Evolutionary conservation across 2,329 filamentous ascomycete genomes (phyloP).

Genomic region (Penicillium hesseltinei): DNA sequence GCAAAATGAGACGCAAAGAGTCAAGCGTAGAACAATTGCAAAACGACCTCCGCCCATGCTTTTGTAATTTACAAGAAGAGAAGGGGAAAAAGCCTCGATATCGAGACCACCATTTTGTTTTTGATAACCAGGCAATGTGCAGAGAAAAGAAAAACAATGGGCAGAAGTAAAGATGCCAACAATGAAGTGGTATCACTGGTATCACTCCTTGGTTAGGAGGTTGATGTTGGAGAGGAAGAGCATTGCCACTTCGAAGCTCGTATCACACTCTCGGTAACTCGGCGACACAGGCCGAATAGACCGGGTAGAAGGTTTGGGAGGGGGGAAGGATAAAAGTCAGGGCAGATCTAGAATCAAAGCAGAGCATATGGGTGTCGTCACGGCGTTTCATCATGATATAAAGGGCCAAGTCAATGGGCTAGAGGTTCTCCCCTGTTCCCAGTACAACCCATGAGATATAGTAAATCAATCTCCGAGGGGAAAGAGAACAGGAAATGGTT

Average conservation of each 20-base stretch:
- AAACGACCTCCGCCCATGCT: constrained; percentile 33
- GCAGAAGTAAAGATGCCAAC: not conserved
- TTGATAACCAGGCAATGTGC: constrained; percentile 16
- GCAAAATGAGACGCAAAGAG: constrained; percentile 16
- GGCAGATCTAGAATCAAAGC: constrained; percentile 23
- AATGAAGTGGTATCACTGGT: not conserved
- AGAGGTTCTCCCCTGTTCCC: not conserved
- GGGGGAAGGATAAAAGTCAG: not conserved
- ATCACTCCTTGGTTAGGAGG: not conserved
- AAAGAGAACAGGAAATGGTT: not conserved
- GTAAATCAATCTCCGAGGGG: not conserved
- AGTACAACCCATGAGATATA: not conserved
- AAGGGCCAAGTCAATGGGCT: constrained; percentile 8
- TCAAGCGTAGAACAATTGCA: constrained; percentile 14
- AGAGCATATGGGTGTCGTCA: constrained; percentile 18
- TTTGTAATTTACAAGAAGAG: constrained; percentile 37
- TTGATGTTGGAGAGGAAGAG: not conserved
- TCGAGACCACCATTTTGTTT: constrained; percentile 13
- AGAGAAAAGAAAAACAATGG: constrained; percentile 7
- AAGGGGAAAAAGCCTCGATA: constrained; percentile 9
- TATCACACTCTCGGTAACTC: not conserved
- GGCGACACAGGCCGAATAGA: not conserved
- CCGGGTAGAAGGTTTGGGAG: not conserved
- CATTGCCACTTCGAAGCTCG: not conserved
- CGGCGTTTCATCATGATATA: constrained; percentile 27